Evolutionary conservation across 2,329 filamentous ascomycete species (phyloP).

Genomic region (Plenodomus tracheiphilus): DNA sequence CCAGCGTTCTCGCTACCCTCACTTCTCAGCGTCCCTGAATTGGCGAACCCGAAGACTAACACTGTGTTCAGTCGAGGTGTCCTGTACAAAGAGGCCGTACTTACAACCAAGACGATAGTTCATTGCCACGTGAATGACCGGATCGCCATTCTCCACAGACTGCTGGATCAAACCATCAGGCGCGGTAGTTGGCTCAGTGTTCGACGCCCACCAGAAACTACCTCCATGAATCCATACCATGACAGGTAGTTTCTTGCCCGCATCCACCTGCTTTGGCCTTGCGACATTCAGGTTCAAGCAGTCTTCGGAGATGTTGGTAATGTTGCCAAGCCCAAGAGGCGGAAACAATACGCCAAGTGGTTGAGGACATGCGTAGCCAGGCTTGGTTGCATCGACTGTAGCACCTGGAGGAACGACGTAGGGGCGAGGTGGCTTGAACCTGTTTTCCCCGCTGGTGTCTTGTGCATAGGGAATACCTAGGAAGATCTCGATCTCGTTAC

Average conservation of each 20-base stretch:
- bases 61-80: not conserved
- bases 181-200: conserved; percentile 41
- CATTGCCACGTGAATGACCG: conserved; percentile 43
- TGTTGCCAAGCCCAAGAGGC: conserved; percentile 38
- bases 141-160: conserved; percentile 49
- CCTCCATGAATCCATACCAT: conserved; percentile 63
- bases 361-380: conserved; percentile 54
- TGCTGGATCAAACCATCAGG: conserved; percentile 54
- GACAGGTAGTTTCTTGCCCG: conserved; percentile 53
- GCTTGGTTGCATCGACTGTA: conserved; percentile 45
- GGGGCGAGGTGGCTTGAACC: conserved; percentile 52
- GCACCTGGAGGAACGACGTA: conserved; percentile 38
- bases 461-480: conserved; percentile 54
- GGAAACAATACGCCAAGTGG: conserved; percentile 30
- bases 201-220: conserved; percentile 45
- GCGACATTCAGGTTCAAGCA: conserved; percentile 65
- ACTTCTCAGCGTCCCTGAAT: conserved; percentile 35
- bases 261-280: conserved; percentile 51
- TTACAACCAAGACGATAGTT: conserved; percentile 42
- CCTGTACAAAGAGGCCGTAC: not conserved
- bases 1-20: conserved; percentile 45
- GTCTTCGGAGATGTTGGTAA: conserved; percentile 53
- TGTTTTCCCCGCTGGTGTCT: conserved; percentile 51
- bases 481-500: conserved; percentile 54
- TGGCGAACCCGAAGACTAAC: conserved; percentile 43